Evolutionary conservation across 2,329 filamentous ascomycete genomes (phyloP).

Genomic region (Aspergillus costaricaensis): DNA sequence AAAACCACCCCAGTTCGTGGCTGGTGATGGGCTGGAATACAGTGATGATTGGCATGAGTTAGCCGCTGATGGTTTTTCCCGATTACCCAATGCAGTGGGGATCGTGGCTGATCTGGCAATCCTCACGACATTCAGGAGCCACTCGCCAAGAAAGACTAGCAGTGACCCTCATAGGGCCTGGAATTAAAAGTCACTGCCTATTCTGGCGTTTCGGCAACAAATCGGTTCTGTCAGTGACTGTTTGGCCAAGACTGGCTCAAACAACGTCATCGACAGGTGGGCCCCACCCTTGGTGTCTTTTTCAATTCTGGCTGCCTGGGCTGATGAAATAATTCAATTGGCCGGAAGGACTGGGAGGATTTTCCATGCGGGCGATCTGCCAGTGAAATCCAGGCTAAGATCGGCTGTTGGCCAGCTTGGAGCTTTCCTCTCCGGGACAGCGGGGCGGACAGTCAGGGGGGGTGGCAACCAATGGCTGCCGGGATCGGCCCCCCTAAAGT

Average conservation of each 20-base stretch:
- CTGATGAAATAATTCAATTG: not conserved
- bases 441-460: not conserved
- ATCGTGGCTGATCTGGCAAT: slow-evolving; percentile 4
- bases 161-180: not conserved
- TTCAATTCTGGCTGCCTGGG: not conserved
- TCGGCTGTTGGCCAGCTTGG: not conserved
- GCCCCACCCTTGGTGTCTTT: not conserved
- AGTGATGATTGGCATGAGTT: not conserved
- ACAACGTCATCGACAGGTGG: not conserved
- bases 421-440: not conserved
- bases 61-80: not conserved
- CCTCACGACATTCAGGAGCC: not conserved
- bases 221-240: too few relatives aligned
- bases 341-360: not conserved
- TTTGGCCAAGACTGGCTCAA: not conserved
- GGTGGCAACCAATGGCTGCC: not conserved
- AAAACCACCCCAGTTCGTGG: not conserved
- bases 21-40: not conserved
- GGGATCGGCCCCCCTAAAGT: not conserved
- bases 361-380: not conserved
- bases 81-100: not conserved
- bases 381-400: not conserved
- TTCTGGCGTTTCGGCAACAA: not conserved
- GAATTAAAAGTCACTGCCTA: not conserved
- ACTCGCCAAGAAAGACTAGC: not conserved